Percentiles rank a stretch among this genome's conserved stretches.
These are phyloP conservation scores for Penicillium cosmopolitanum DNA, from an alignment of 495 filamentous ascomycete genomes.

Conservation along the genomic window DNA sequence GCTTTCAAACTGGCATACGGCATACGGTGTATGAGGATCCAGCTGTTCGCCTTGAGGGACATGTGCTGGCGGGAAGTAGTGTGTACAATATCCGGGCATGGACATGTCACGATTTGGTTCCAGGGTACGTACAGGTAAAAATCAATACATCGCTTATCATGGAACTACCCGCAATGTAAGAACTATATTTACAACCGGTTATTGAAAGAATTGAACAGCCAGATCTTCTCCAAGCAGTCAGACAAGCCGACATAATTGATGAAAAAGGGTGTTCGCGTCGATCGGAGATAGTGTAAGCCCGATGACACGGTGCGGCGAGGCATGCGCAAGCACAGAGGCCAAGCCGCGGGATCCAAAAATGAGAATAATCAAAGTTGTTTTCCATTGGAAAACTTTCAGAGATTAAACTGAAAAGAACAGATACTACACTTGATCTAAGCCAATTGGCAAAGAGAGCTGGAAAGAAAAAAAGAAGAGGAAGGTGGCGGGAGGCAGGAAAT, in stretches of 20 bases:
- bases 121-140: not conserved
- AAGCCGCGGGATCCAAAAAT: conserved; percentile 66
- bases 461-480: conserved; percentile 52
- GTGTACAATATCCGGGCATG: too few relatives aligned
- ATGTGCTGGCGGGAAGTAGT: too few relatives aligned
- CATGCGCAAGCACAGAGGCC: conserved; percentile 86
- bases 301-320: conserved; percentile 73
- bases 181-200: too few relatives aligned
- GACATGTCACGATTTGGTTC: too few relatives aligned
- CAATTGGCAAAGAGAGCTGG: conserved; percentile 62
- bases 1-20: too few relatives aligned
- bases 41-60: too few relatives aligned
- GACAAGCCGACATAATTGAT: conserved; percentile 60
- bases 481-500: conserved; percentile 14
- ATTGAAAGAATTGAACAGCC: too few relatives aligned
- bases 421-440: conserved; percentile 99
- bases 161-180: too few relatives aligned
- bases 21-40: too few relatives aligned
- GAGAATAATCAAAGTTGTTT: conserved; percentile 80
- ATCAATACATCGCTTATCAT: not conserved
- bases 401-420: conserved; percentile 99
- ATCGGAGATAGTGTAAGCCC: conserved; percentile 87
- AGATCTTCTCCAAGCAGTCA: conserved; percentile 66
- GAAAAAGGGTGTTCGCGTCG: conserved; percentile 77
- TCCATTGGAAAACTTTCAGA: conserved; percentile 67